Conservation (phyloP, 805 yeast species). For the Saturnispora dispora region DNA sequence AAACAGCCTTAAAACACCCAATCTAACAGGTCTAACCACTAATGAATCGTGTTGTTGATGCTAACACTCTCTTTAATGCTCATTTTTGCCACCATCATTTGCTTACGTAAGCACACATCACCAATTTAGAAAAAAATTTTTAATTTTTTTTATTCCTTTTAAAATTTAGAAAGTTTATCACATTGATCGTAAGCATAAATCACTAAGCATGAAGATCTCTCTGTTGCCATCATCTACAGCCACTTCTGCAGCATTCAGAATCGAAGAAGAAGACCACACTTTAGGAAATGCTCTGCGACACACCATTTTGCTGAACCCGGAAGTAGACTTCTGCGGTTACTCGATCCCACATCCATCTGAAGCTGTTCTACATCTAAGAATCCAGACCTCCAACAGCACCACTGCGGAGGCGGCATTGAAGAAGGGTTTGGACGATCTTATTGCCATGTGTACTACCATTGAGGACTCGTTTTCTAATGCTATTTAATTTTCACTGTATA, state of each 20-base stretch:
- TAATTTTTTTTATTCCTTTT: too few relatives aligned
- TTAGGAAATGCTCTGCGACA: conserved; percentile 90
- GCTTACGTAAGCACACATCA: not conserved
- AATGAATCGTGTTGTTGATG: not conserved
- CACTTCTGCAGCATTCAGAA: conserved; percentile 92
- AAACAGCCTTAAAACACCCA: not conserved
- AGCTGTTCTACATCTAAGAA: conserved; percentile 76
- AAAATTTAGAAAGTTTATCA: too few relatives aligned
- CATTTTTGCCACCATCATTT: not conserved
- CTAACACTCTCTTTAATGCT: not conserved
- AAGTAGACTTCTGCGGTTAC: conserved; percentile 96
- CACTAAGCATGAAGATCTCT: conserved; percentile 29
- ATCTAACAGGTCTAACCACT: not conserved
- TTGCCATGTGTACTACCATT: conserved; percentile 72
- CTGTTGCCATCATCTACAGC: conserved; percentile 80
- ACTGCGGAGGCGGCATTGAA: conserved; percentile 91
- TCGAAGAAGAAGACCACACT: conserved; percentile 91
- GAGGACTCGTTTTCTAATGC: conserved; percentile 52
- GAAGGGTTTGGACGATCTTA: conserved; percentile 80
- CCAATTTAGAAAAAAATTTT: not conserved
- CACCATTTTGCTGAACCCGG: conserved; percentile 94
- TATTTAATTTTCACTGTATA: not conserved
- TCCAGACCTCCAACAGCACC: conserved; percentile 80
- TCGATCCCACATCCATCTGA: conserved; percentile 98
- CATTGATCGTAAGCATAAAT: not conserved